Evolutionary conservation across 2,329 filamentous ascomycete genomes (phyloP), one percentile per base, ranked within the genome.

Genomic region (Pseudocercospora cruenta): DNA sequence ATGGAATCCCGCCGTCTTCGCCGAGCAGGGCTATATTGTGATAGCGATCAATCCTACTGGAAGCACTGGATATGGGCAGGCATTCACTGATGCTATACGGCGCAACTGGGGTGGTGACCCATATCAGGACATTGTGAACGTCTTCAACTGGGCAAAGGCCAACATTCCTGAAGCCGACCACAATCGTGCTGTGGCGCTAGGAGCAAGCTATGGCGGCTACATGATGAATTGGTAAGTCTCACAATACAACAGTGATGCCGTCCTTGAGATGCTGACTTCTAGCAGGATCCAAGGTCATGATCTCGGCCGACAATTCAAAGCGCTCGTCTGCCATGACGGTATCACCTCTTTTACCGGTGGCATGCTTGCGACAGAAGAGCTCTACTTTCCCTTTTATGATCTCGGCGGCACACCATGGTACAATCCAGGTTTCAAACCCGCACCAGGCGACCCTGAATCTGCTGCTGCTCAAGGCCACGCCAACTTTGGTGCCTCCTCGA

Each of bases 61-160:
- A 16, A 71, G 68, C 14, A 76, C 73, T 16, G 74, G 74, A 0
- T 77, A 76, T 57, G 74, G 74, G 1, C 74, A 76, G 55, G 69
- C 57, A 1, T 74, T 76, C 61, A 75, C 72, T 1, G 75, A 77
- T 65, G 90, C 88, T 0, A 96, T 97, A 74, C 83, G 87, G 59
- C 84, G 88, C 63, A 85, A 96, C 70, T 97, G 94, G 94, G 94
- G 93, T 69, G 92, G 92, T 4, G 84, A 87, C 43, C 94, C 94
- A 0, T 97, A 96, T 77, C 79, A 91, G 31, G 94, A 97, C 75
- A 83, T 97, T 19, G 91, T 91, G 28, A 88, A 89, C 67, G 90
- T 89, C 67, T 92, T 93, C 75, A 89, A 94, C 70, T 88, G 91
- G 77, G 85, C 96, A 54, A 84, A 86, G 69, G 79, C 86, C 31